phyloP scores from a whole-genome alignment of 257 asterid species.

The Solanum lycopersicoides region DNA sequence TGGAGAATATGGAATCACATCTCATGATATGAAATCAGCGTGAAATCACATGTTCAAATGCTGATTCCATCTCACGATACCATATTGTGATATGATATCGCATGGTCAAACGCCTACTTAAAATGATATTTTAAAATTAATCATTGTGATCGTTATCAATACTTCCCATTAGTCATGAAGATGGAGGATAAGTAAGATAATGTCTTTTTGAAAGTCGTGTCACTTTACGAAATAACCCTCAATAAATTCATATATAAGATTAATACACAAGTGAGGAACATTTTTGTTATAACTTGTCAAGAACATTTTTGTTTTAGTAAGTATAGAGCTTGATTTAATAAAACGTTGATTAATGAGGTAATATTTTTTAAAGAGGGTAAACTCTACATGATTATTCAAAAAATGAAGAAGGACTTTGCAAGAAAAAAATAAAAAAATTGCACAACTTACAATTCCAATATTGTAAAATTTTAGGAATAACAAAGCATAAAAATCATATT shows the following conservation, averaged over 20 bases:
- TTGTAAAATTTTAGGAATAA: no score
- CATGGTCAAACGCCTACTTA: rapidly evolving
- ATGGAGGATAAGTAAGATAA: neutral
- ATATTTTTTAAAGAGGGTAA: neutral
- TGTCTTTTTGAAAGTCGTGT: neutral
- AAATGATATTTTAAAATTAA: neutral
- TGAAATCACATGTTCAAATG: no score
- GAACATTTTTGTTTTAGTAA: neutral
- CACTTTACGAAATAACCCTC: neutral
- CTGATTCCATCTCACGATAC: no score
- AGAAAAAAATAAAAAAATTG: neutral
- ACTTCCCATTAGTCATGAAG: neutral
- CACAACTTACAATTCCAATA: neutral
- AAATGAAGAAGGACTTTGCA: neutral
- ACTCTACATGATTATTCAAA: neutral
- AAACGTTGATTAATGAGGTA: neutral
- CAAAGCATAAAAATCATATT: no score
- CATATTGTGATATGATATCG: no score
- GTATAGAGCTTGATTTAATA: neutral
- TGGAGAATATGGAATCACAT: no score
- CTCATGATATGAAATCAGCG: no score
- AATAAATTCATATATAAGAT: neutral
- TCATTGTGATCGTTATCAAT: neutral
- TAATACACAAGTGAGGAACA: neutral
- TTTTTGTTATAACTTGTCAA: neutral